phyloP scores from a whole-genome alignment of 1,284 basidiomycete genomes.

The Leccinum subrobustum region DNA sequence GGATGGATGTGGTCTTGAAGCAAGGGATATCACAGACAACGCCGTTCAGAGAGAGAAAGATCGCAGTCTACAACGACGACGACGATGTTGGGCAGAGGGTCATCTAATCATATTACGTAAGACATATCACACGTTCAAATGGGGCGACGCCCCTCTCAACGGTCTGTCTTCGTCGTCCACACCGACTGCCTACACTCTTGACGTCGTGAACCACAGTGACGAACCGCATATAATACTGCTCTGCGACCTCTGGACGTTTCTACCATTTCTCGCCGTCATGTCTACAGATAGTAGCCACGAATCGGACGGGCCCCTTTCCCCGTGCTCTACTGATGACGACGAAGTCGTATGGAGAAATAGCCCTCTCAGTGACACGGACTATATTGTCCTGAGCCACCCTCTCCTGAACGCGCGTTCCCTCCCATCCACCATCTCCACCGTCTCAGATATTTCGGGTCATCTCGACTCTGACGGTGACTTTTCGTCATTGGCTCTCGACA shows the following conservation, averaged over 20 bases:
- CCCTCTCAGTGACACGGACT: slow-evolving; percentile 28
- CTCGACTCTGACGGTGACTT: slow-evolving; percentile 14
- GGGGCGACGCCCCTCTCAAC: background rate
- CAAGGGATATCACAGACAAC: slow-evolving; percentile 4
- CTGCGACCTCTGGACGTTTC: background rate
- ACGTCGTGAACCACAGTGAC: slow-evolving; percentile 12
- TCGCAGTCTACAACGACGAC: slow-evolving; percentile 27
- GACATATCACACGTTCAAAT: slow-evolving; percentile 24
- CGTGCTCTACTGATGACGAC: slow-evolving; percentile 25
- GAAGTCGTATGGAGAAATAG: slow-evolving; percentile 22
- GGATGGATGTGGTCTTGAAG: slow-evolving; percentile 4
- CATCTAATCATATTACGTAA: slow-evolving; percentile 40
- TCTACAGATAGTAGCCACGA: slow-evolving; percentile 4
- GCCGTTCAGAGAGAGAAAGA: slow-evolving; percentile 12
- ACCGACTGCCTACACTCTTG: background rate
- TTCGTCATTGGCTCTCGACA: slow-evolving; percentile 12
- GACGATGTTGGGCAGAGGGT: slow-evolving; percentile 44
- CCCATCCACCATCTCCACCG: slow-evolving; percentile 16
- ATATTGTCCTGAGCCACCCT: slow-evolving; percentile 29
- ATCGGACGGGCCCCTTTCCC: slow-evolving; percentile 9
- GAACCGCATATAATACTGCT: slow-evolving; percentile 8
- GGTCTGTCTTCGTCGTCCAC: background rate
- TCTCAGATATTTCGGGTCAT: slow-evolving; percentile 10
- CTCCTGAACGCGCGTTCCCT: slow-evolving; percentile 13
- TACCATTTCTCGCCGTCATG: slow-evolving; percentile 11